Base-by-base conservation (phyloP, 768 basidiomycete genomes). In the Boletus pseudopeckii region DNA sequence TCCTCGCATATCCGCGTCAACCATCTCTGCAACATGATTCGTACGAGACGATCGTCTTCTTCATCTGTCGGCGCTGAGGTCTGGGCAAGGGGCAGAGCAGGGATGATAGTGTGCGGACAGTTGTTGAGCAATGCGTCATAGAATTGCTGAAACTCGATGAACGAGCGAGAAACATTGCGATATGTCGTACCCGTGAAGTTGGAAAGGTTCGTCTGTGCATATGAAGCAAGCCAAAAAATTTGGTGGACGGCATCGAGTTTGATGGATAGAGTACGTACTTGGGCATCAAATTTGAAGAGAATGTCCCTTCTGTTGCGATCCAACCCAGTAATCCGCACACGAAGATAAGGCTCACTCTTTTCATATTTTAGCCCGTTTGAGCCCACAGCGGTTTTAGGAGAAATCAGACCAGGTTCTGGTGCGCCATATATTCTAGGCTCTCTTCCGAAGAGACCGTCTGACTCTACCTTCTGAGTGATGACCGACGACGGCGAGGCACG, bases 1-100 rank as follows among this genome's bases (percentile, higher is more conserved):
- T 98, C 93, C 67, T 95, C 93, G 72, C 90, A 96, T 32, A 98
- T 84, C 52, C 97, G 78, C 11, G 90, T 85, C 50, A 97, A 80
- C 96, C 97, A 99, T 56, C 91, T 77, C 71, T 98, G 97, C 20
- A 98, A 77, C 81, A 95, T 92, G 55, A 95, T 88, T 68, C 89
- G 89, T 32, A 99, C 92, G 3, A 99, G 79, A 18, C 97, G 81
- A 69, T 98, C 97, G 70, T 99, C 97, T 72, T 98, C 97, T 73
- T 98, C 97, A 65, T 98, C 97, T 13, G 92, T 94, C 24, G 92
- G 88, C 3, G 97, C 97, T 13, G 95, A 98, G 0, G 95, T 98
- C 60, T 96, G 92, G 0, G 95, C 84, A n/a, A 98, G 80, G 1
- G 97, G 97, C 14, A 99, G 80, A 5, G 97, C 97, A 8, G 97